These are phyloP conservation scores for Pluteus cervinus DNA, from an alignment of 768 basidiomycete genomes.

Conservation along the genomic window DNA sequence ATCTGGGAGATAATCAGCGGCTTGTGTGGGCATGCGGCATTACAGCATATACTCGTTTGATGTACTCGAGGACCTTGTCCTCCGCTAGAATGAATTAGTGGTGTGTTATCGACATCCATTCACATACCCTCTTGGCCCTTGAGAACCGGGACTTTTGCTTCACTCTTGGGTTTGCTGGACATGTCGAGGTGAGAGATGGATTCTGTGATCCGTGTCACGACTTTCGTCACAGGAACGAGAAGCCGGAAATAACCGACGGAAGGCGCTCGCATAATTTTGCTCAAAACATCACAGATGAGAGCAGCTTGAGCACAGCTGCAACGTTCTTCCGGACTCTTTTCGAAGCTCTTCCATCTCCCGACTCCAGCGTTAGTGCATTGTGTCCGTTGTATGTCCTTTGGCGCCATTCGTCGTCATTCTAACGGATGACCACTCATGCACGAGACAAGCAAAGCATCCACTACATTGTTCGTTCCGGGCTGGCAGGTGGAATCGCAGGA, in stretches of 20 bases:
- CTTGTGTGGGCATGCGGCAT: slow-evolving; percentile 4
- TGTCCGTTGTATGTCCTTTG: no score
- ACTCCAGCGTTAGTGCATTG: no score
- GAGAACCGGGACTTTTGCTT: slow-evolving; percentile 47
- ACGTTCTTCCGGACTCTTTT: no score
- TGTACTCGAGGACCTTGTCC: slow-evolving; percentile 69
- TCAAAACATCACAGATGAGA: no score
- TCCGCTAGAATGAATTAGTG: slow-evolving; percentile 44
- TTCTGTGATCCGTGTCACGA: no score
- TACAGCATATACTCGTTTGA: slow-evolving; percentile 52
- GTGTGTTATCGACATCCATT: background rate
- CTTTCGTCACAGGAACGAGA: no score
- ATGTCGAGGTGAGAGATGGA: slow-evolving; percentile 23
- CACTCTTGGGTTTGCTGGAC: slow-evolving; percentile 50
- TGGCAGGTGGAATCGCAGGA: slow-evolving; percentile 92
- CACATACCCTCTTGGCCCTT: slow-evolving; percentile 69
- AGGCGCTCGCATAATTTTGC: no score
- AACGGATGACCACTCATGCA: no score
- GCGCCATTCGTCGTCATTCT: no score
- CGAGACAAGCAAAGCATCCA: slow-evolving; percentile 51
- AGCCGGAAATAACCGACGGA: no score
- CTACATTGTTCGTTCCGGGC: slow-evolving; percentile 71
- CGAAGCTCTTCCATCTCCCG: no score
- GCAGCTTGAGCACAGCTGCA: no score
- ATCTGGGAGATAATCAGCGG: slow-evolving; percentile 41